phyloP scores from a whole-genome alignment of 2,329 filamentous ascomycete genomes.

The Penicillium psychrosexuale region DNA sequence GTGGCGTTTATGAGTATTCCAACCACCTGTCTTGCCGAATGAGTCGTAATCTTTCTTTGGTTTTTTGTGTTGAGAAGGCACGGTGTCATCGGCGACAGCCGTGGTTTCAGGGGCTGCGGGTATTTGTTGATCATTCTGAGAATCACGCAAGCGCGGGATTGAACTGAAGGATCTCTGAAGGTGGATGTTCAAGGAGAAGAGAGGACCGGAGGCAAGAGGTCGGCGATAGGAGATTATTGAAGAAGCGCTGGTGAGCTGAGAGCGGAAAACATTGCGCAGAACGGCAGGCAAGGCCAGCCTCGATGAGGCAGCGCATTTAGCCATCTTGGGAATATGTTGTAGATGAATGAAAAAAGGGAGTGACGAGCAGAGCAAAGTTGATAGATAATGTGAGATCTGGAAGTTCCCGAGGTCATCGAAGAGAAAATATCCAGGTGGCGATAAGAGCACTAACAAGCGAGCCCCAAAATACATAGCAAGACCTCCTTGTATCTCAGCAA shows the following conservation, averaged over 20 bases:
- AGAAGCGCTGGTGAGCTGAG: conserved; percentile 18
- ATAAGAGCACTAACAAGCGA: conserved; percentile 4
- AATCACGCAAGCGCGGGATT: neutral
- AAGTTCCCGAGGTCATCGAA: neutral
- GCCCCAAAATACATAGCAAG: too few species aligned
- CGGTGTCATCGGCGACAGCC: neutral
- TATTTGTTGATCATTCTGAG: neutral
- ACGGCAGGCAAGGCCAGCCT: conserved; percentile 26
- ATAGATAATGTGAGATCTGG: neutral
- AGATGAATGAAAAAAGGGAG: neutral
- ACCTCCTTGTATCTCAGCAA: too few species aligned
- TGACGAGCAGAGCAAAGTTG: conserved; percentile 1
- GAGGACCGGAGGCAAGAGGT: conserved; percentile 2
- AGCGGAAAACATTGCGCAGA: conserved; percentile 25
- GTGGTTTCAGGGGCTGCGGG: neutral
- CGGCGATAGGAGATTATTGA: conserved; percentile 3
- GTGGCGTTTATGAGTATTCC: neutral
- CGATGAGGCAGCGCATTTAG: conserved; percentile 24
- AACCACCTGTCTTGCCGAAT: neutral
- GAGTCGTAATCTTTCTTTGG: neutral
- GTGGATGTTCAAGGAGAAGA: neutral
- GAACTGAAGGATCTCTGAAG: neutral
- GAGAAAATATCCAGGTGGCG: conserved; percentile 8
- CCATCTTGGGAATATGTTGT: conserved; percentile 15
- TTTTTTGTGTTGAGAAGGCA: neutral